Evolutionary conservation across 352 stramenopile genomes (phyloP), one percentile per base, ranked within the genome.

Genomic region (Phytophthora hybrid): DNA sequence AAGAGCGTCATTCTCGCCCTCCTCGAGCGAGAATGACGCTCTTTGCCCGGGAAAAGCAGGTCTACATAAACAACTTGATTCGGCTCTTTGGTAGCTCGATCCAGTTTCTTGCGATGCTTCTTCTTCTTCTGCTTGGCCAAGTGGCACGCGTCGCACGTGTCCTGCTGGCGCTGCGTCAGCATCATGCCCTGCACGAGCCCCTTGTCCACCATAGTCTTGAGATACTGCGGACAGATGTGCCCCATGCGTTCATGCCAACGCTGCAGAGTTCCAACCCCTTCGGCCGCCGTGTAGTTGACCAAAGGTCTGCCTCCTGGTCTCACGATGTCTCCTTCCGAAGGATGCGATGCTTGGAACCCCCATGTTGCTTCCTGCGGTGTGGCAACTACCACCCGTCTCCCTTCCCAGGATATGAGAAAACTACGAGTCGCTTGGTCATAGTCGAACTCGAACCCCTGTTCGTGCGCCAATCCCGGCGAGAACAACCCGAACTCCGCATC

Each of bases 11-110:
- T 7, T 16, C 10, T 46, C 37, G 37, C 10, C 37, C 13, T 18
- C 37, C 37, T 46, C 37, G 37, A 46, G 37, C 37, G 37, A 46
- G 37, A 46, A 4, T 46, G 37, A 46, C 37, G 37, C 37, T 46
- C 39, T 14, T 62, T 56, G 14, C 26, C 56, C 21, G 39, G 37
- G 44, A 62, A 61, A 9, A 62, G 26, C 16, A 56, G 11, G n/a
- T 69, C 62, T 9, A 39, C 62, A 18, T 62, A 51, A 21, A 55
- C 23, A 5, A 61, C 62, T 46, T 64, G 41, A 31, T 64, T 55
- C 5, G 58, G 41, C 2, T 19, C 8, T 9, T 31, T 26, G 2
- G 11, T 44, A 4, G 13, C 57, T 14, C 58, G 14, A 31, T 64
- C 26, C 6, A 64, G 26, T 32, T 56, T 64, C 39, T 55, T 64